Conservation (phyloP, 2,329 filamentous ascomycete species). For the Exophiala aquamarina region DNA sequence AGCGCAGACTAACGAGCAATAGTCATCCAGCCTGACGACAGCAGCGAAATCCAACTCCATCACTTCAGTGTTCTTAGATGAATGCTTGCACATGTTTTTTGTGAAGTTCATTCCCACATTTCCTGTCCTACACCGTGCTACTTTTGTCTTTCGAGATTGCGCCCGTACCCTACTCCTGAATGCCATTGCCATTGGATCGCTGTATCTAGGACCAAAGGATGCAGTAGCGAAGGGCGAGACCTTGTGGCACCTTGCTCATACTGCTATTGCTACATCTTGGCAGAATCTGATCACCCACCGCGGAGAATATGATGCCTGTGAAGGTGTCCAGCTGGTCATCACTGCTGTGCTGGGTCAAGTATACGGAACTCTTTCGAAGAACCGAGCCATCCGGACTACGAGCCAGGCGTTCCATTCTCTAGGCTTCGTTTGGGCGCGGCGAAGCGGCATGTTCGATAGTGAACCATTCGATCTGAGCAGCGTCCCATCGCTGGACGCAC, state of each 20-base stretch:
- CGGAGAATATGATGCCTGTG: slow-evolving; percentile 44
- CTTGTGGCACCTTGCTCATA: slow-evolving; percentile 46
- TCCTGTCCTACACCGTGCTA: slow-evolving; percentile 45
- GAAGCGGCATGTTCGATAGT: slow-evolving; percentile 45
- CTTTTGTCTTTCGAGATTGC: slow-evolving; percentile 46
- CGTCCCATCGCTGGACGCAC: slow-evolving; percentile 35
- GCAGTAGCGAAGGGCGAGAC: slow-evolving; percentile 46
- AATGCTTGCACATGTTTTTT: slow-evolving; percentile 50
- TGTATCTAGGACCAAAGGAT: slow-evolving; percentile 46
- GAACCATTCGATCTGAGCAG: slow-evolving; percentile 34
- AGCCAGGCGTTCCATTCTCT: slow-evolving; percentile 47
- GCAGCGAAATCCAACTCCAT: slow-evolving; percentile 44
- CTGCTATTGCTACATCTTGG: slow-evolving; percentile 48
- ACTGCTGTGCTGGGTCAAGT: slow-evolving; percentile 45
- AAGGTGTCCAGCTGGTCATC: slow-evolving; percentile 45
- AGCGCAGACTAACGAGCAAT: neutral
- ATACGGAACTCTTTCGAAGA: slow-evolving; percentile 46
- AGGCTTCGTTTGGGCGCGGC: slow-evolving; percentile 47
- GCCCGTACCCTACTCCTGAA: slow-evolving; percentile 45
- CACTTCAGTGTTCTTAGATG: slow-evolving; percentile 47
- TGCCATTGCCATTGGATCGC: slow-evolving; percentile 47
- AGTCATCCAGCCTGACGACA: slow-evolving; percentile 47
- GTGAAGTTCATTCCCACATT: slow-evolving; percentile 48
- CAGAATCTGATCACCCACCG: slow-evolving; percentile 44
- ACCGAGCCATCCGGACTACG: slow-evolving; percentile 43